Conservation (phyloP, 1,284 basidiomycete genomes). For the Retiboletus fuscus region DNA sequence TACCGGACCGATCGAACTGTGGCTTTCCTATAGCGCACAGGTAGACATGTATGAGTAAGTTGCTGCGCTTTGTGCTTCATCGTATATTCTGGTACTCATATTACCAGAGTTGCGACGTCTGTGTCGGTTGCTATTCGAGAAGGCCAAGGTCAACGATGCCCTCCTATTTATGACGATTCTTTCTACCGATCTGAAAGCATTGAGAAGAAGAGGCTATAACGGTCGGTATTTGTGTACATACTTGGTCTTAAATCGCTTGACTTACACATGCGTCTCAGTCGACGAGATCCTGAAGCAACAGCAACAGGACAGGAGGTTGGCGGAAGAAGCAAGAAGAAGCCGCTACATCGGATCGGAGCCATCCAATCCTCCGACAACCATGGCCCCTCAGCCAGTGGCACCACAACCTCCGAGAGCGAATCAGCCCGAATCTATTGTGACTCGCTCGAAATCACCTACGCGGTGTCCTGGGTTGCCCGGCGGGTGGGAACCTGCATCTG, state of each 20-base stretch:
- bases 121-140: constrained; percentile 80
- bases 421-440: constrained; percentile 7
- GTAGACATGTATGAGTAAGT: constrained; percentile 94
- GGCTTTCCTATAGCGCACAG: constrained; percentile 78
- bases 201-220: constrained; percentile 90
- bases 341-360: constrained; percentile 38
- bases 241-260: neutral
- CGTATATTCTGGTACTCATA: neutral
- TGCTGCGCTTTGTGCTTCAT: neutral
- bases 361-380: constrained; percentile 20
- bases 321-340: constrained; percentile 59
- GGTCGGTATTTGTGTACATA: constrained; percentile 56
- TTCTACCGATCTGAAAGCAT: constrained; percentile 86
- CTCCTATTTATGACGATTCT: constrained; percentile 93
- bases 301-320: constrained; percentile 75
- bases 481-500: constrained; percentile 37
- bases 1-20: constrained; percentile 77
- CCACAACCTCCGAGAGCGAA: constrained; percentile 29
- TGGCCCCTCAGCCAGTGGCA: constrained; percentile 24
- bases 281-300: constrained; percentile 93
- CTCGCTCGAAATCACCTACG: constrained; percentile 41
- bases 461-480: constrained; percentile 38
- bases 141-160: constrained; percentile 83
- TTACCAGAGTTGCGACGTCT: constrained; percentile 81
- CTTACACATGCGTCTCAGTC: constrained; percentile 59